A percentile compares a stretch with the other conserved stretches of the same genome.
phyloP scores from a whole-genome alignment of 306 rosid genomes.

The Prunus fruticosa region DNA sequence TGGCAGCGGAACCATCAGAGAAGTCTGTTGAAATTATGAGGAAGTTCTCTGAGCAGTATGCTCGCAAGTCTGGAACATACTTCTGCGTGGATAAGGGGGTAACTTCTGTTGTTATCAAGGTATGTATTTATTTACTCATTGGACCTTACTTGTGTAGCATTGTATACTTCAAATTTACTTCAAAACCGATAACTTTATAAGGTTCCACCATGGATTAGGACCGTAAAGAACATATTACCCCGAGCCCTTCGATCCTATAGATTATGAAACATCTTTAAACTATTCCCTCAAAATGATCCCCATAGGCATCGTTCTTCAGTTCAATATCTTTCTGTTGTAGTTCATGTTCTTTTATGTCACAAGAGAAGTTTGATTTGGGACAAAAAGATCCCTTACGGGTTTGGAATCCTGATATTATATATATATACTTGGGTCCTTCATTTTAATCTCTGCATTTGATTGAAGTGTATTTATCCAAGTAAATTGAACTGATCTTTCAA shows the following conservation, averaged over 20 bases:
- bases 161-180: slow-evolving; percentile 12
- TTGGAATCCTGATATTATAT: background rate
- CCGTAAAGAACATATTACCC: background rate
- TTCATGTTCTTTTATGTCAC: background rate
- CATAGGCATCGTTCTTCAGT: background rate
- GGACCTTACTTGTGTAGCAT: slow-evolving; percentile 3
- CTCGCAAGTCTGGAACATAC: slow-evolving; percentile 91
- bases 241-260: background rate
- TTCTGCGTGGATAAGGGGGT: slow-evolving; percentile 97
- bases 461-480: slow-evolving; percentile 9
- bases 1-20: slow-evolving; percentile 91
- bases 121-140: slow-evolving; percentile 3
- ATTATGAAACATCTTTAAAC: background rate
- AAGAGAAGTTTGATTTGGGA: background rate
- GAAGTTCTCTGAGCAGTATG: slow-evolving; percentile 98
- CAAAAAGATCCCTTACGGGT: background rate
- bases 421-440: background rate
- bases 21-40: slow-evolving; percentile 94
- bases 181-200: background rate
- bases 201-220: background rate
- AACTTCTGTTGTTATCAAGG: slow-evolving; percentile 97
- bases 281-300: background rate
- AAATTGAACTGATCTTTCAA: slow-evolving; percentile 16
- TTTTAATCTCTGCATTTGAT: background rate
- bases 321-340: background rate